phyloP scores from a whole-genome alignment of 805 yeast species.

The Candida incommunis region DNA sequence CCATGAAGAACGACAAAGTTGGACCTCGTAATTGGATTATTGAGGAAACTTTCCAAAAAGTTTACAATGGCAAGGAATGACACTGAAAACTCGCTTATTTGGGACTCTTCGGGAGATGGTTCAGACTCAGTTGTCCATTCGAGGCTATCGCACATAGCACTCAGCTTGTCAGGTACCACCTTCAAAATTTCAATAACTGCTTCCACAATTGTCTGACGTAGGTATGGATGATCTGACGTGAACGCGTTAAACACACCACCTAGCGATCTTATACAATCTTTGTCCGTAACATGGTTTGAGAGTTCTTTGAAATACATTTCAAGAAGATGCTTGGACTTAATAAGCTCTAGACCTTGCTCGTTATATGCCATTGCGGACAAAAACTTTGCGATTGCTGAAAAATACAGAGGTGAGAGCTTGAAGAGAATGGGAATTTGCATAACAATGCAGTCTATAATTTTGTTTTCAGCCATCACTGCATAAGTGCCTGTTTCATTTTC shows the following conservation, averaged over 20 bases:
- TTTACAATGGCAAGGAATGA: conserved; percentile 4
- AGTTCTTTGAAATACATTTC: conserved; percentile 37
- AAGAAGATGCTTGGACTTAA: conserved; percentile 29
- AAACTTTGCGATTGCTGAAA: conserved; percentile 53
- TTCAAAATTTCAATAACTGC: conserved; percentile 23
- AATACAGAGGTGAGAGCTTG: conserved; percentile 38
- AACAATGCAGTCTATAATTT: conserved; percentile 51
- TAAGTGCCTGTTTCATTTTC: conserved; percentile 89
- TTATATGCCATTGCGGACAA: conserved; percentile 76
- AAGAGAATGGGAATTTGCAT: conserved; percentile 42
- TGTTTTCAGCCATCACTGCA: conserved; percentile 64
- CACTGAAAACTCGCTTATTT: neutral
- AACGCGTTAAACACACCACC: conserved; percentile 68
- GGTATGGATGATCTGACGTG: conserved; percentile 67
- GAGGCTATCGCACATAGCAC: conserved; percentile 8
- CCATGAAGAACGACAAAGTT: conserved; percentile 17
- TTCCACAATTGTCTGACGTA: conserved; percentile 43
- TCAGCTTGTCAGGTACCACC: conserved; percentile 18
- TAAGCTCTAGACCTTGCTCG: conserved; percentile 49
- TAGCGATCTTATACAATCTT: conserved; percentile 37
- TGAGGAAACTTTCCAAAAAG: conserved; percentile 19
- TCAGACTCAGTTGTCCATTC: conserved; percentile 9
- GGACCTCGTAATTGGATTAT: conserved; percentile 15
- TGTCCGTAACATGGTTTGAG: conserved; percentile 33
- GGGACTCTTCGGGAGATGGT: conserved; percentile 2